Base-by-base conservation (phyloP, 768 basidiomycete genomes). In the Grammothele lineata region DNA sequence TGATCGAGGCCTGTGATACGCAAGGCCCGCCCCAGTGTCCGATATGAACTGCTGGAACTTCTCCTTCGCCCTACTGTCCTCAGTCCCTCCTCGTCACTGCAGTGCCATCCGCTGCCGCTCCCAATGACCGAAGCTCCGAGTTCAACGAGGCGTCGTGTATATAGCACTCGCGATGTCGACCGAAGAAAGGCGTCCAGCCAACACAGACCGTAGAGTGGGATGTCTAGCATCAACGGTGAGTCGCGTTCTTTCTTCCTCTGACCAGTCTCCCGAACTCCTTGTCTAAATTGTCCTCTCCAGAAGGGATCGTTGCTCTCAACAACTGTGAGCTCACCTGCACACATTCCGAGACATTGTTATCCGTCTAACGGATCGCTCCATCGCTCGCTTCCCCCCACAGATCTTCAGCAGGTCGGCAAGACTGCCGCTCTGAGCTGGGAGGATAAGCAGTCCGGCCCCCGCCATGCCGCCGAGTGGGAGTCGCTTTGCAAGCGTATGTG, bases 401-500 rank as follows among this genome's bases (percentile, higher is more conserved):
- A 80, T 62, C 67, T 87, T 21, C 81, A 83, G 59, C 64, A 62
- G n/a, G 64, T 60, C 33, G 66, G 68, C 12, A 64, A 65, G 26
- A 57, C 69, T 27, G 47, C 73, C 15, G 57, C 74, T 23, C 69
- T 85, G 23, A 79, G 72, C 55, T 87, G 82, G 81, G 57, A 68
- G 18, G 78, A 83, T 37, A 68, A 65, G 0, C 59, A 55, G 5
- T 62, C 61, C 9, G 82, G 81, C 0, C 68, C 69, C 0, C 63
- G 62, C 11, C 70, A 81, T 44, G 64, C 61, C 3, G 75, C 73
- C 5, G 57, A 62, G 32, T 86, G 83, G 83, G 81, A 70, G 1
- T 73, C 68, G 3, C 53, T 73, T 5, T 85, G 83, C 62, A 83
- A 80, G 71, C 74, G 85, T 82, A 39, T 50, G 56, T 47, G 52